These are phyloP conservation scores for Blastocystis sp. DNA, from an alignment of 352 stramenopile species.

Conservation along the genomic window DNA sequence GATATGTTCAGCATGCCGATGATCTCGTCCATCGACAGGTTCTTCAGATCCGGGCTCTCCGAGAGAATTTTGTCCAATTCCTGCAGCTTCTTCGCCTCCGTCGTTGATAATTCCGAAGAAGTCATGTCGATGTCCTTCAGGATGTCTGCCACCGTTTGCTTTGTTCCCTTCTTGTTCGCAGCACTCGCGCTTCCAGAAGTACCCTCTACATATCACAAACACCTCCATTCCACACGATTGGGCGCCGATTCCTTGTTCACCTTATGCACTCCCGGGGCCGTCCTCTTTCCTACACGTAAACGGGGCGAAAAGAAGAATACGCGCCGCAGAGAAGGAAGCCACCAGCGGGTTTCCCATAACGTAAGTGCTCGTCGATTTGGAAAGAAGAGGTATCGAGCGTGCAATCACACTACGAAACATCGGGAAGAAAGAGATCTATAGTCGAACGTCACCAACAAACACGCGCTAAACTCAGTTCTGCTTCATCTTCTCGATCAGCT, in stretches of 20 bases:
- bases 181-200: background rate
- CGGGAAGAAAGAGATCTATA: background rate
- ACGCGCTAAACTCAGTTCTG: constrained; percentile 3
- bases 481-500: constrained; percentile 67
- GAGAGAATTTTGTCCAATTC: constrained; percentile 52
- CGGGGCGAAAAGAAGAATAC: background rate
- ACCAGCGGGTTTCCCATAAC: background rate
- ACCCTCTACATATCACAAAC: background rate
- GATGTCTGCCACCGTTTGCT: background rate
- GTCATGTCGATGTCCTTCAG: constrained; percentile 64
- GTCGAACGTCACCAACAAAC: background rate
- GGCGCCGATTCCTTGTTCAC: background rate
- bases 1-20: constrained; percentile 68
- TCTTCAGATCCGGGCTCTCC: constrained; percentile 58
- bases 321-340: background rate
- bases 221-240: background rate
- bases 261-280: background rate
- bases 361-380: background rate
- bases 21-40: constrained; percentile 66
- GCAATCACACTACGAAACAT: constrained; percentile 21
- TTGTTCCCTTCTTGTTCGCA: background rate
- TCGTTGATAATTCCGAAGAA: background rate
- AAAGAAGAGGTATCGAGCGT: background rate
- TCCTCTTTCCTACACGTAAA: background rate
- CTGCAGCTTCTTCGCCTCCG: constrained; percentile 39